Evolutionary conservation across 2,329 filamentous ascomycete species (phyloP).

Genomic region (Trichoderma semiorbis): DNA sequence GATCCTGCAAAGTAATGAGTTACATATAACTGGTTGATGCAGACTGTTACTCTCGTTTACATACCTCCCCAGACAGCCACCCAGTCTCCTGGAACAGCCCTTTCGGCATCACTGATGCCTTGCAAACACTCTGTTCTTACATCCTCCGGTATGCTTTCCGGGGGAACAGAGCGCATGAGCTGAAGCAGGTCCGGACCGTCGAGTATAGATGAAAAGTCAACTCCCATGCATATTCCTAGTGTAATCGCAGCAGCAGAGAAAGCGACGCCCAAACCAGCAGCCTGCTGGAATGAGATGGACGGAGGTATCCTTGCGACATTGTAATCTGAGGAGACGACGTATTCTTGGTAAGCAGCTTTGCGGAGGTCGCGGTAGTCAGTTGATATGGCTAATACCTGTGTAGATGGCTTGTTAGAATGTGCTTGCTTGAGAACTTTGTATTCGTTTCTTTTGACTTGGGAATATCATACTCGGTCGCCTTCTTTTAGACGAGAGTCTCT

Average conservation of each 20-base stretch:
- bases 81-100: slow-evolving; percentile 62
- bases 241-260: slow-evolving; percentile 67
- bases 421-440: neutral
- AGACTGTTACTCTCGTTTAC: slow-evolving; percentile 13
- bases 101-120: slow-evolving; percentile 49
- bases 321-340: slow-evolving; percentile 60
- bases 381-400: slow-evolving; percentile 58
- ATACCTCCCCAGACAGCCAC: slow-evolving; percentile 69
- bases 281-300: slow-evolving; percentile 49
- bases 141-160: slow-evolving; percentile 54
- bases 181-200: slow-evolving; percentile 57
- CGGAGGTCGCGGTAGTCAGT: slow-evolving; percentile 71
- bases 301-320: slow-evolving; percentile 62
- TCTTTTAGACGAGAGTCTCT: slow-evolving; percentile 46
- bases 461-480: slow-evolving; percentile 48
- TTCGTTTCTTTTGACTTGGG: neutral
- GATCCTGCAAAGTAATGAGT: slow-evolving; percentile 43
- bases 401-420: neutral
- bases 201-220: slow-evolving; percentile 55
- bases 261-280: slow-evolving; percentile 64
- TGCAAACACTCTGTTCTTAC: slow-evolving; percentile 61
- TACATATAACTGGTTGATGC: neutral
- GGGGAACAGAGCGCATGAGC: slow-evolving; percentile 45
- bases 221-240: slow-evolving; percentile 65
- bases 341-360: slow-evolving; percentile 70